phyloP scores from a whole-genome alignment of 2,329 filamentous ascomycete genomes.

The Cordyceps tenuipes region DNA sequence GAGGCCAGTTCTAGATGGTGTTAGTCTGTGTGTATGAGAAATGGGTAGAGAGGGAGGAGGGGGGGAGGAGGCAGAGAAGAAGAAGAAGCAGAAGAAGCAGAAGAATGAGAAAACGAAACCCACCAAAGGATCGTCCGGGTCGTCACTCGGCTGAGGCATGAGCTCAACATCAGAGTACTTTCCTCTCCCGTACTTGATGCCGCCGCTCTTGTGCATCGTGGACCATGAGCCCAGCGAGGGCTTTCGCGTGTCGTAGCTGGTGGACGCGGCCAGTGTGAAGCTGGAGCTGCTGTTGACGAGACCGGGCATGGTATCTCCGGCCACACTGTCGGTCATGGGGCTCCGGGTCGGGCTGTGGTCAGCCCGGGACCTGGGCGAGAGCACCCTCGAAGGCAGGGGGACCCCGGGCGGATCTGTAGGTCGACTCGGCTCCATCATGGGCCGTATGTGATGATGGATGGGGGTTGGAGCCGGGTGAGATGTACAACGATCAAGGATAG shows the following conservation, averaged over 20 bases:
- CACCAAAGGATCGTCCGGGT: constrained; percentile 46
- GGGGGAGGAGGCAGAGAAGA: neutral
- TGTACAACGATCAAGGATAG: neutral
- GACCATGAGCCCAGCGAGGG: constrained; percentile 14
- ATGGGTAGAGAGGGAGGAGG: neutral
- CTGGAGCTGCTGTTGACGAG: constrained; percentile 6
- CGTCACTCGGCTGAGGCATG: constrained; percentile 47
- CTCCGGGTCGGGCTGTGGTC: neutral
- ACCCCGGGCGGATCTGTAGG: neutral
- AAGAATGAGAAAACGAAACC: constrained; percentile 14
- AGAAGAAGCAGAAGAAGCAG: too few species aligned
- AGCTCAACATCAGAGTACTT: constrained; percentile 36
- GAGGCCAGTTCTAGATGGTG: constrained; percentile 43
- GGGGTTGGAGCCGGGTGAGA: neutral
- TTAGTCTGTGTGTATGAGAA: neutral
- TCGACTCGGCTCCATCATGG: neutral
- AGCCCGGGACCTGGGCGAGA: constrained; percentile 1
- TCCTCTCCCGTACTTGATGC: constrained; percentile 39
- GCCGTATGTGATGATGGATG: neutral
- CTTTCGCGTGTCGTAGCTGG: constrained; percentile 8
- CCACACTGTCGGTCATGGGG: neutral
- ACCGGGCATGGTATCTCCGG: neutral
- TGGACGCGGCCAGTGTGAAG: neutral
- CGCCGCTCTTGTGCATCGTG: constrained; percentile 16
- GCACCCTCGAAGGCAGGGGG: neutral